Conservation (phyloP, 768 basidiomycete species). For the Scleroderma bovista region DNA sequence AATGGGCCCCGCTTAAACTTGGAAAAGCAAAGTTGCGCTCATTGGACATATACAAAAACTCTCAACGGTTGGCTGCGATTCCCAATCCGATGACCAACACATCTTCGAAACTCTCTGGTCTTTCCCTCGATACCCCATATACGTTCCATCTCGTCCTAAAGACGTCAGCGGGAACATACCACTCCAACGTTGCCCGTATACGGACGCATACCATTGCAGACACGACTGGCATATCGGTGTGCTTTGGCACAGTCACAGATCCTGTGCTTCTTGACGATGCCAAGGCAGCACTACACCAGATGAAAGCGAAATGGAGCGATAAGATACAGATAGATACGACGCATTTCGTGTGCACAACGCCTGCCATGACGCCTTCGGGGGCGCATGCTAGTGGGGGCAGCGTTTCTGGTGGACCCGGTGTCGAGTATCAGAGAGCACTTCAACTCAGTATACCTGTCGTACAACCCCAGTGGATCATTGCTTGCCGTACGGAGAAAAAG, state of each 20-base stretch:
- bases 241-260: constrained; percentile 89
- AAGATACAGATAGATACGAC: constrained; percentile 97
- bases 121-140: constrained; percentile 80
- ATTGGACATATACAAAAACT: constrained; percentile 90
- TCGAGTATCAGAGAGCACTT: constrained; percentile 92
- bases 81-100: constrained; percentile 79
- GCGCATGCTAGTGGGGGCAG: constrained; percentile 50
- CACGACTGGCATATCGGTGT: constrained; percentile 91
- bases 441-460: constrained; percentile 94
- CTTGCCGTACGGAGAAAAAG: constrained; percentile 83
- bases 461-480: constrained; percentile 90
- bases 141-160: constrained; percentile 91
- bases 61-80: constrained; percentile 80
- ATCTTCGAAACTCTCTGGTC: constrained; percentile 80
- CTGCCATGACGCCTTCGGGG: constrained; percentile 59
- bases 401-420: constrained; percentile 57
- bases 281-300: constrained; percentile 73
- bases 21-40: constrained; percentile 84
- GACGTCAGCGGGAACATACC: constrained; percentile 87
- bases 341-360: constrained; percentile 94
- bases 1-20: constrained; percentile 85
- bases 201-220: constrained; percentile 93
- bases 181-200: constrained; percentile 77
- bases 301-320: constrained; percentile 88
- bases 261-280: constrained; percentile 70